phyloP scores from a whole-genome alignment of 805 yeast genomes.

The Cyberlindnera galapagoensis region DNA sequence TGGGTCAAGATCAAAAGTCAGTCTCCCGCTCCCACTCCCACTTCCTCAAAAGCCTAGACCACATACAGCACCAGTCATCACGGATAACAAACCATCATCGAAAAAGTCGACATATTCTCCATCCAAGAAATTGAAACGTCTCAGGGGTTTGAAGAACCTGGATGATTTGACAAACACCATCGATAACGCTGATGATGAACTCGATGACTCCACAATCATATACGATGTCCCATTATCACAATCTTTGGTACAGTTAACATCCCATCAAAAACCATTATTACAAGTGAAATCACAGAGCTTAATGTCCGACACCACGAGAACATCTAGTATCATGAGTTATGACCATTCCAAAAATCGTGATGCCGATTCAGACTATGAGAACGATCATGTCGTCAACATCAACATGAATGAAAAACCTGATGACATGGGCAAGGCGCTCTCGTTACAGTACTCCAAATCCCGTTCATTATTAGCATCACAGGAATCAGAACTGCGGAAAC shows the following conservation, averaged over 20 bases:
- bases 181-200: conserved; percentile 44
- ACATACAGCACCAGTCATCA: conserved; percentile 1
- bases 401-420: conserved; percentile 1
- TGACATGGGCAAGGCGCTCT: conserved; percentile 16
- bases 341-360: conserved; percentile 6
- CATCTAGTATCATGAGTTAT: conserved; percentile 39
- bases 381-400: conserved; percentile 7
- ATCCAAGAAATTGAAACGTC: conserved; percentile 14
- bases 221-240: conserved; percentile 63
- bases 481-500: conserved; percentile 23
- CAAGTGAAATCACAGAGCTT: conserved; percentile 21
- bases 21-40: background rate
- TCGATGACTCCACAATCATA: conserved; percentile 46
- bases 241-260: conserved; percentile 36
- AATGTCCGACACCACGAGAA: conserved; percentile 35
- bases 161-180: conserved; percentile 5
- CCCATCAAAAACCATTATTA: conserved; percentile 28
- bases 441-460: conserved; percentile 21
- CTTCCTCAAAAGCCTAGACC: background rate
- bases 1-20: background rate
- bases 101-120: conserved; percentile 13
- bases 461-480: conserved; percentile 28
- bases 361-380: conserved; percentile 11
- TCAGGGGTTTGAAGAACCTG: conserved; percentile 8
- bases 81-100: conserved; percentile 1